Percentiles rank a stretch among this genome's conserved stretches.
These are phyloP conservation scores for Cetradonia linearis DNA, from an alignment of 495 filamentous ascomycete species.

Conservation along the genomic window DNA sequence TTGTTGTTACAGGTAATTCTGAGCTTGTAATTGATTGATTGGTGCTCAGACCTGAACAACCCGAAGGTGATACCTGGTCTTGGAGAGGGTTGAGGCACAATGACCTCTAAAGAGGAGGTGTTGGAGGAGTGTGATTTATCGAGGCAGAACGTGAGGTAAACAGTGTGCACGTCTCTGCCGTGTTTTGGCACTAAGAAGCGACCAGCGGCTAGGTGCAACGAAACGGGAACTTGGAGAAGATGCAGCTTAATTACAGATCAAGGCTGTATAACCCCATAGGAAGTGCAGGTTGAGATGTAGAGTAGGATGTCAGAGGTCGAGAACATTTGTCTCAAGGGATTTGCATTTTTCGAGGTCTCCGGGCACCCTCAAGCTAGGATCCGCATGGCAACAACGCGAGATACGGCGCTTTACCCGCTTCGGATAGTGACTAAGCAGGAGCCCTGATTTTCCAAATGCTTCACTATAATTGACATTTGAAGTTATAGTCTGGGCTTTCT, in stretches of 20 bases:
- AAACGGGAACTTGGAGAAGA: constrained; percentile 6
- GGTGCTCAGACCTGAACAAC: neutral
- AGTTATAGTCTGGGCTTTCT: neutral
- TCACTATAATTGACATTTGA: neutral
- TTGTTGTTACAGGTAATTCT: neutral
- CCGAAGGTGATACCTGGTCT: neutral
- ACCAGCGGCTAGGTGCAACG: constrained; percentile 14
- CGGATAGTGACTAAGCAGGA: constrained; percentile 12
- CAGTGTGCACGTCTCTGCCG: constrained; percentile 16
- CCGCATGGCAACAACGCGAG: constrained; percentile 20
- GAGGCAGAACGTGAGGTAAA: constrained; percentile 19
- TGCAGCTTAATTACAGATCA: constrained; percentile 18
- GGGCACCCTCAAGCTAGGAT: constrained; percentile 6
- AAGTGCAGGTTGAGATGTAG: constrained; percentile 17
- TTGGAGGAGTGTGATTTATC: constrained; percentile 5
- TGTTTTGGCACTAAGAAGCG: constrained; percentile 17
- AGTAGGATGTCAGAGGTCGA: constrained; percentile 18
- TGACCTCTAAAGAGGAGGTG: neutral
- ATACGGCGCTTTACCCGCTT: constrained; percentile 2
- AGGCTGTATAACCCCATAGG: constrained; percentile 10
- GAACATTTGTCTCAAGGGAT: constrained; percentile 5
- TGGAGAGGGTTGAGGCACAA: neutral
- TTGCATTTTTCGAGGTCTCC: constrained; percentile 18
- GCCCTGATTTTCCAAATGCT: neutral
- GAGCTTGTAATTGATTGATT: neutral